Percentiles rank a stretch among this genome's conserved stretches.
phyloP scores from a whole-genome alignment of 495 filamentous ascomycete species.

The Penicillium paradoxum region DNA sequence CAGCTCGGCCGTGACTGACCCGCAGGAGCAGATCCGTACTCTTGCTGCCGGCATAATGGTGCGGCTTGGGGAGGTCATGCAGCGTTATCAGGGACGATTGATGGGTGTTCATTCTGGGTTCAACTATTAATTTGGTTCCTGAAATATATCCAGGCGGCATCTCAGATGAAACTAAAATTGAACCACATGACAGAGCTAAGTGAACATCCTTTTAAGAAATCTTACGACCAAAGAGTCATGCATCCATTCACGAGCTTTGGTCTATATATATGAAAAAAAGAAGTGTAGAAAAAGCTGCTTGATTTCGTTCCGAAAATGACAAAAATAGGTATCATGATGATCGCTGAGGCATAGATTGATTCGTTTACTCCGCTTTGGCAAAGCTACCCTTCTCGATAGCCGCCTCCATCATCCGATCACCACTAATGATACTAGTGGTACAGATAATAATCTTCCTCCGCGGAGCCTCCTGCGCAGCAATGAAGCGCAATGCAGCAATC shows the following conservation, averaged over 20 bases:
- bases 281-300: background rate
- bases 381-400: conserved; percentile 73
- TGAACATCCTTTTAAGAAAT: background rate
- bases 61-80: conserved; percentile 69
- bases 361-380: conserved; percentile 30
- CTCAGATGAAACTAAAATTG: background rate
- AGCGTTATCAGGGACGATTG: conserved; percentile 65
- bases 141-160: background rate
- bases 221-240: background rate
- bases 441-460: conserved; percentile 82
- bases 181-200: background rate
- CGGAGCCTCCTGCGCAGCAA: conserved; percentile 81
- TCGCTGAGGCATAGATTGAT: conserved; percentile 6
- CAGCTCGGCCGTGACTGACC: conserved; percentile 42
- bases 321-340: conserved; percentile 17
- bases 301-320: conserved; percentile 17
- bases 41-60: conserved; percentile 81
- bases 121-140: conserved; percentile 27
- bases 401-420: conserved; percentile 81
- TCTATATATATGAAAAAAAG: background rate
- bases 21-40: conserved; percentile 37
- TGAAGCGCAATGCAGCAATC: conserved; percentile 88
- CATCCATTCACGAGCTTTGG: background rate
- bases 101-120: conserved; percentile 50
- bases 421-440: conserved; percentile 86